Evolutionary conservation across 306 rosid genomes (phyloP), one percentile per base, ranked within the genome.

Genomic region (Prunus fruticosa): DNA sequence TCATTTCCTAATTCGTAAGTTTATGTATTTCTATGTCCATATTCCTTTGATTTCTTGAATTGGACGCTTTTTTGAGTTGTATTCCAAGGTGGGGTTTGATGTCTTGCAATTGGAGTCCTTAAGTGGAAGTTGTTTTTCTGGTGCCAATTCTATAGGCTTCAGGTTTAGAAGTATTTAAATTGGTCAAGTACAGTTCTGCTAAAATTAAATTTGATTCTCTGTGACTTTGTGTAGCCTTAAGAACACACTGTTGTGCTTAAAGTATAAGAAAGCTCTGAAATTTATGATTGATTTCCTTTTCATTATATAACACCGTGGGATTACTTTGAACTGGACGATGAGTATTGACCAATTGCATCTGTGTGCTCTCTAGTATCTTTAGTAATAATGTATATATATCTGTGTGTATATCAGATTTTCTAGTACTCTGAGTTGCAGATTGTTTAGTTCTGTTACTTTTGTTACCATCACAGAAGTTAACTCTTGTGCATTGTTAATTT

Each of bases 401-500:
- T 25, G 10, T 71, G 34, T 51, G 22, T 43, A 32, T 65, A 32
- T 62, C 76, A 56, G 0, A 18, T 25, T 56, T 50, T 77, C 27
- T 69, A 16, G 53, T 67, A 54, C 67, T 30, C 28, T 38, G 20
- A 13, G 19, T 54, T 74, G 30, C 18, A 19, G 43, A 5, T 23
- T 76, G 9, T 14, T 56, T 32, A 19, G 18, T 53, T 38, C 43
- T 38, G 43, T 34, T 78, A 41, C 53, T 65, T 63, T 25, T 74
- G 60, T 79, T 71, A 45, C 62, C 45, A 16, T 63, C 28, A 56
- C 47, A 38, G 71, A 64, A 79, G 14, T 51, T 51, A 41, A 79
- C 22, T 68, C 78, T 77, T 22, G 23, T 72, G 27, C 64, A 22
- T 20, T 49, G 32, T 27, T 68, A 63, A 28, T 71, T 67, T 45